Percentiles rank a stretch among this genome's conserved stretches.
These are phyloP conservation scores for Aspergillus asperescens DNA, from an alignment of 495 filamentous ascomycete species.

Conservation along the genomic window DNA sequence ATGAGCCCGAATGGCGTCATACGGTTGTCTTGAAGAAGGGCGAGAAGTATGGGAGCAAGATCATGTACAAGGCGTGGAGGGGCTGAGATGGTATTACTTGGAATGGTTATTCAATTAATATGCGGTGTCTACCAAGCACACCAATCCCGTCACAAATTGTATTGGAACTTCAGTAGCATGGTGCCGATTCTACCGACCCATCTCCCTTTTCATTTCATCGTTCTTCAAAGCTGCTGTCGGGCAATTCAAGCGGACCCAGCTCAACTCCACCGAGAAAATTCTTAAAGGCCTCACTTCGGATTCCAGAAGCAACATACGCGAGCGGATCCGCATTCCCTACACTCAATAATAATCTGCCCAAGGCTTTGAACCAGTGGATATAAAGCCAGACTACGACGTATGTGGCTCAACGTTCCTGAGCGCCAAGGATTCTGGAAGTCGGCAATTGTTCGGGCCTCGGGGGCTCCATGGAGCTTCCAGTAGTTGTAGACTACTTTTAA, in stretches of 20 bases:
- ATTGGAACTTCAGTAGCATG: background rate
- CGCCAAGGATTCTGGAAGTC: conserved; percentile 2
- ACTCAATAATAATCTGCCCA: background rate
- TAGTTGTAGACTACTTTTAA: too few relatives aligned
- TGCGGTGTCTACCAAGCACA: too few relatives aligned
- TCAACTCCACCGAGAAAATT: conserved; percentile 1
- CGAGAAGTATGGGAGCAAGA: conserved; percentile 69
- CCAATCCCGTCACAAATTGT: too few relatives aligned
- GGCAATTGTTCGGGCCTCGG: background rate
- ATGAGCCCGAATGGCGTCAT: conserved; percentile 68
- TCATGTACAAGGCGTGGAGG: conserved; percentile 78
- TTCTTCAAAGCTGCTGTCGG: background rate
- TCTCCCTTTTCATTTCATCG: background rate
- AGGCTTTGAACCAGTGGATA: background rate
- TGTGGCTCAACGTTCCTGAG: conserved; percentile 1
- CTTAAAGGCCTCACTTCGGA: background rate
- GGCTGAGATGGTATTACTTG: conserved; percentile 23
- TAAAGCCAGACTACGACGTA: background rate
- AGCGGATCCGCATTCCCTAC: background rate
- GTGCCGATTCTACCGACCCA: background rate
- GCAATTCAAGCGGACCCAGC: background rate
- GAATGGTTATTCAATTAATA: too few relatives aligned
- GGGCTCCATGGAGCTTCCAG: too few relatives aligned
- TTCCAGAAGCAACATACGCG: background rate
- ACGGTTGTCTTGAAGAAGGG: conserved; percentile 77